A percentile compares a stretch with the other conserved stretches of the same genome.
These are phyloP conservation scores for Periconia sp. DNA, from an alignment of 2,329 filamentous ascomycete genomes.

Conservation along the genomic window DNA sequence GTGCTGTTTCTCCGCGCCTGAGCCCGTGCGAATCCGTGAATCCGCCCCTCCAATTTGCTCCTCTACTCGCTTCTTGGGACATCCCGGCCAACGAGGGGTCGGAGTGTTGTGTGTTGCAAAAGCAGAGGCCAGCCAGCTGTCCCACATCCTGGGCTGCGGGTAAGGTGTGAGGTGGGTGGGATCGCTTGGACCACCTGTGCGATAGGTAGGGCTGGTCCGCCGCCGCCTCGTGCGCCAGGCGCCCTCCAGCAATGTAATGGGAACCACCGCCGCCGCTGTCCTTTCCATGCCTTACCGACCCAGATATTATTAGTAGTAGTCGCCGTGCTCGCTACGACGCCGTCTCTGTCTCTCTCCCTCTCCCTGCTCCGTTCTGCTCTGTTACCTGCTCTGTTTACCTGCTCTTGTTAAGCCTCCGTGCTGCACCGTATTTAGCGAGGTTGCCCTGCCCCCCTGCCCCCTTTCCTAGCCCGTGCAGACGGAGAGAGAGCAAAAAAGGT, in stretches of 20 bases:
- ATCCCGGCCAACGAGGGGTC: not conserved
- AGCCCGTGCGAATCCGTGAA: not conserved
- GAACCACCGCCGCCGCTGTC: no score
- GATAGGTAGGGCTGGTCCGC: not conserved
- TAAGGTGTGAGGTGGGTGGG: not conserved
- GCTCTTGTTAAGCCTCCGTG: no score
- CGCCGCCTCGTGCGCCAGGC: constrained; percentile 8
- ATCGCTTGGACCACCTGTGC: not conserved
- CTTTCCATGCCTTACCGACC: no score
- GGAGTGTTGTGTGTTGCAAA: not conserved
- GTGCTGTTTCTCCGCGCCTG: no score
- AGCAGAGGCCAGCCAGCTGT: not conserved
- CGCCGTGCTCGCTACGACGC: not conserved
- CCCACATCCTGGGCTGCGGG: not conserved
- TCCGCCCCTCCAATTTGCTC: not conserved
- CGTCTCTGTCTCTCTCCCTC: not conserved
- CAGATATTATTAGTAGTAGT: not conserved
- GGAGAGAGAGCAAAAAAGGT: constrained; percentile 1
- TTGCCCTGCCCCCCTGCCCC: no score
- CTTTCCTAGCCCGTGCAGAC: no score
- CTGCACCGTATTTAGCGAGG: no score
- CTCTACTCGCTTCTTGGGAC: not conserved
- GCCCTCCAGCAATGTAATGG: not conserved
- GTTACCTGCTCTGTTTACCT: no score
- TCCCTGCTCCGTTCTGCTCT: not conserved